Percentiles rank a stretch among this genome's conserved stretches.
Evolutionary conservation across 202 grass and related monocot species (phyloP).

Genomic region (Saccharum hybrid): DNA sequence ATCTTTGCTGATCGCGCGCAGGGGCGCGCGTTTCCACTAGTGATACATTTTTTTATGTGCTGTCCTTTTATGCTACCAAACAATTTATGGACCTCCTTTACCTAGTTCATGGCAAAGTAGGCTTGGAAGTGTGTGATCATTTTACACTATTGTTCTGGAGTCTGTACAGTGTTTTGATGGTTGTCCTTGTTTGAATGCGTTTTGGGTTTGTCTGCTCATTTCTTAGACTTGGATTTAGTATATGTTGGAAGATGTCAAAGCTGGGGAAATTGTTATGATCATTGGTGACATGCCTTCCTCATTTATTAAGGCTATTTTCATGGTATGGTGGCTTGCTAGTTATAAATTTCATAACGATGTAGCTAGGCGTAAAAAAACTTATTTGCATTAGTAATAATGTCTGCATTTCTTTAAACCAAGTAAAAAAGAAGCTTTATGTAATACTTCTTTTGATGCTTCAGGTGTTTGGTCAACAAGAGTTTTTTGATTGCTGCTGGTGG

Average conservation of each 20-base stretch:
- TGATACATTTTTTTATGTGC: too few species aligned
- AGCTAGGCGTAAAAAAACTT: neutral
- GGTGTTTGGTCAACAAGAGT: conserved; percentile 90
- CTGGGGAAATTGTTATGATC: neutral
- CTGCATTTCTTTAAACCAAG: conserved; percentile 5
- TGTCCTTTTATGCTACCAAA: too few species aligned
- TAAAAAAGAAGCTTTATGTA: neutral
- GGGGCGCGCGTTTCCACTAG: too few species aligned
- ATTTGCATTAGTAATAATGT: neutral
- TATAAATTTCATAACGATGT: neutral
- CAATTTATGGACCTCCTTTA: too few species aligned
- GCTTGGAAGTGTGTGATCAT: too few species aligned
- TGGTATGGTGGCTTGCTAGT: too few species aligned
- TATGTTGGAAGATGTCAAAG: neutral
- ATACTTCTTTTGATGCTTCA: conserved; percentile 26
- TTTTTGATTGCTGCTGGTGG: conserved; percentile 89
- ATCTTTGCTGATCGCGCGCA: too few species aligned
- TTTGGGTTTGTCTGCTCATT: neutral
- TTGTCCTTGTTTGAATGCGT: neutral
- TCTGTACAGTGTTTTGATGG: neutral
- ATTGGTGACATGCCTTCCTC: too few species aligned
- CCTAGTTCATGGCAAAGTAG: too few species aligned
- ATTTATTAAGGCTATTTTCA: neutral
- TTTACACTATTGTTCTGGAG: neutral
- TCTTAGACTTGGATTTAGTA: neutral